phyloP scores from a whole-genome alignment of 257 asterid genomes.

The Rhazya stricta region DNA sequence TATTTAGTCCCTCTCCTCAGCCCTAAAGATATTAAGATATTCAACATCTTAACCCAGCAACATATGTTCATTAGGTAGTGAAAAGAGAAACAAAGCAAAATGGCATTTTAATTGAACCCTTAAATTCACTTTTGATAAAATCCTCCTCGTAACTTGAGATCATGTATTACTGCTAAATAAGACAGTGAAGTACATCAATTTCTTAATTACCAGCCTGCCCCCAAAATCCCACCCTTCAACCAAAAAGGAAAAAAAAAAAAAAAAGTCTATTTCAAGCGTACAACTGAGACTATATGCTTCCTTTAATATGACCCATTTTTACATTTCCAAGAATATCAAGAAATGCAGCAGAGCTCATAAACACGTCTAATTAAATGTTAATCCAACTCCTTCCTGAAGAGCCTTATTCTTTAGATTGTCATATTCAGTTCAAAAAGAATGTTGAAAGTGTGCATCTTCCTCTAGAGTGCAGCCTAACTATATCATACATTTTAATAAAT shows the following conservation, averaged over 20 bases:
- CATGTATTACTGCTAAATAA: not conserved
- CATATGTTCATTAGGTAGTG: not conserved
- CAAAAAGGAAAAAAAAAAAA: not conserved
- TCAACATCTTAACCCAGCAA: not conserved
- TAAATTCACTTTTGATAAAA: not conserved
- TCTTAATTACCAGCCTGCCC: not conserved
- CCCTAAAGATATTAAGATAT: not conserved
- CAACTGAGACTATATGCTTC: not conserved
- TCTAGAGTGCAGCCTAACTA: not conserved
- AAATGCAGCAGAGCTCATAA: not conserved
- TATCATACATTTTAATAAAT: not conserved
- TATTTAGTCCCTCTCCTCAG: not conserved
- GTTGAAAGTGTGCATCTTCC: not conserved
- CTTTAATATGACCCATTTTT: not conserved
- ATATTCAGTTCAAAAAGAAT: not conserved
- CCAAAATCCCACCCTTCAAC: not conserved
- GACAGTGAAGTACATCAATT: not conserved
- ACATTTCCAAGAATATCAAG: not conserved
- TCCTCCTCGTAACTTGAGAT: not conserved
- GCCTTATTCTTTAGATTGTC: not conserved
- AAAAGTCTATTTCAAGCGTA: not conserved
- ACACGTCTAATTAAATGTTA: not conserved
- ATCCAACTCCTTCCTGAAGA: not conserved
- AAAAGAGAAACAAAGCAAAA: not conserved
- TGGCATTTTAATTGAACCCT: not conserved